These are phyloP conservation scores for Candida montana DNA, from an alignment of 805 yeast species.

Conservation along the genomic window DNA sequence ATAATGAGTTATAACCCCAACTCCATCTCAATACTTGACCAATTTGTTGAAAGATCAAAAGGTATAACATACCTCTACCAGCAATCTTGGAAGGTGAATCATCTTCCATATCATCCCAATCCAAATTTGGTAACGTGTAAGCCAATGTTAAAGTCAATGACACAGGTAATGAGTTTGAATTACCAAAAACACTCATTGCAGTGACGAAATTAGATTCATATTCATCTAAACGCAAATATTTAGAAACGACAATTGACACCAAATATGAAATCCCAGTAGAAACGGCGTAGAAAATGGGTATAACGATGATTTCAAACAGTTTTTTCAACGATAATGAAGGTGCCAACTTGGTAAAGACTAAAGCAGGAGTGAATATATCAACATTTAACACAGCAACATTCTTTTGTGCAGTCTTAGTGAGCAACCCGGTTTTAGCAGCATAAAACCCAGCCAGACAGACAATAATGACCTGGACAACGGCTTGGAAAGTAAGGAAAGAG, in stretches of 20 bases:
- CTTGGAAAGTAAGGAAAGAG: constrained; percentile 75
- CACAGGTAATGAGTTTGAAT: constrained; percentile 91
- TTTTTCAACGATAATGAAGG: constrained; percentile 65
- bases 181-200: constrained; percentile 96
- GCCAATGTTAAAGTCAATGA: constrained; percentile 78
- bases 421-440: constrained; percentile 69
- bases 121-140: constrained; percentile 66
- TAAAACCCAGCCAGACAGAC: constrained; percentile 83
- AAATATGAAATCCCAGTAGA: constrained; percentile 71
- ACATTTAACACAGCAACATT: constrained; percentile 75
- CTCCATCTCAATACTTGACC: constrained; percentile 84
- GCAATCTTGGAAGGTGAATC: constrained; percentile 69
- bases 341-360: constrained; percentile 80
- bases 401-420: constrained; percentile 72
- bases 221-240: constrained; percentile 51
- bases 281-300: constrained; percentile 79
- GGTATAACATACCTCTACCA: constrained; percentile 69
- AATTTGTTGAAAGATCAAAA: constrained; percentile 73
- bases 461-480: constrained; percentile 84
- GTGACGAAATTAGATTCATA: constrained; percentile 87
- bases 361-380: constrained; percentile 90
- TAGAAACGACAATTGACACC: constrained; percentile 54
- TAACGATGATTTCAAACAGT: constrained; percentile 71
- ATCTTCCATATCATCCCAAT: constrained; percentile 67
- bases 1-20: constrained; percentile 74